Base-by-base conservation (phyloP, 108 stramenopile genomes). In the Mayamaea pseudoterrestris region DNA sequence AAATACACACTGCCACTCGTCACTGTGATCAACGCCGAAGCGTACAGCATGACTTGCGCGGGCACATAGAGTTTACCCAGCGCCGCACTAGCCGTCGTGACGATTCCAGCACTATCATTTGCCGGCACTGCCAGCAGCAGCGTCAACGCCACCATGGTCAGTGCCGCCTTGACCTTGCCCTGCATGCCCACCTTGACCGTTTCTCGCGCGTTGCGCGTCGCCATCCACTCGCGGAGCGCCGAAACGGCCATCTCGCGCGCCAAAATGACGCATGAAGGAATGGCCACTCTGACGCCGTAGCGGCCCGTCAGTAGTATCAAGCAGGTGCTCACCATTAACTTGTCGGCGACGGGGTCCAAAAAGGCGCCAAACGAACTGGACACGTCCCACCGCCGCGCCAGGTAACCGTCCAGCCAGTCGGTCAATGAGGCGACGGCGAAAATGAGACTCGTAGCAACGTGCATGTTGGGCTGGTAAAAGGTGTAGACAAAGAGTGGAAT, bases 331-430 rank as follows among this genome's bases (percentile, higher is more conserved):
- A 97, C 96, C 89, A 94, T 90, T 16, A 97, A 68, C 65, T 97
- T 97, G 60, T 97, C 96, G 0, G 94, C 94, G 6, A 97, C 96
- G 17, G 96, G 96, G 65, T 97, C 96, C 42, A 97, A 57, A 65
- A 97, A 97, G 14, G 94, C 93, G 4, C 96, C 96, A 62, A 95
- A 88, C 5, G 77, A 55, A 27, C 71, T 75, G 21, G 69, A 61
- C 23, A 82, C 56, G 41, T 83, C 74, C 89, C 81, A 93, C 21
- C 80, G 50, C 34, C 90, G 55, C 5, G 89, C 96, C 29, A 94
- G 68, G 67, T 63, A 94, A 3, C 96, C 96, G 63, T 97, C 96
- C 24, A 93, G 56, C 68, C 74, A 94, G 67, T 95, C 96, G 5
- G 93, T 97, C 6, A 83, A 35, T 27, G 65, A 62, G 5, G 88